These are phyloP conservation scores for Colletotrichum falcatum DNA, from an alignment of 2,329 filamentous ascomycete species.

Conservation along the genomic window DNA sequence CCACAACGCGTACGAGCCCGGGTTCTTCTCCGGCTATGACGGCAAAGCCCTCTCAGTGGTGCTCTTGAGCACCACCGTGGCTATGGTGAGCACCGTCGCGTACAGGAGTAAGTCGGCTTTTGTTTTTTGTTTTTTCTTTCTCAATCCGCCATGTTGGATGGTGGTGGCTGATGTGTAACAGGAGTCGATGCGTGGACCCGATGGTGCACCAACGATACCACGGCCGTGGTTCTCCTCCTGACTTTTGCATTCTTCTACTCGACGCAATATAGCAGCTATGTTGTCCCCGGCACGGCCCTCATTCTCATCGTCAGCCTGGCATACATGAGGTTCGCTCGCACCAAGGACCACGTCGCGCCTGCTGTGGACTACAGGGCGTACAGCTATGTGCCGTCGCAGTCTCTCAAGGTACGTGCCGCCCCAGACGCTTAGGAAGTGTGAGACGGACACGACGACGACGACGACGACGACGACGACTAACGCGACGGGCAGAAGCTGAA, in stretches of 20 bases:
- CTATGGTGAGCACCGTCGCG: conserved; percentile 47
- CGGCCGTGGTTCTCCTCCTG: conserved; percentile 47
- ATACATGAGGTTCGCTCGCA: conserved; percentile 45
- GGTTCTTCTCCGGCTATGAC: conserved; percentile 42
- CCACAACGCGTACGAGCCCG: conserved; percentile 46
- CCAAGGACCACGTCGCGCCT: conserved; percentile 33
- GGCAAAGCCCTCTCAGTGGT: conserved; percentile 47
- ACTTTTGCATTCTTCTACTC: conserved; percentile 45
- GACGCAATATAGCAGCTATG: conserved; percentile 43
- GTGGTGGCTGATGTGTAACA: conserved; percentile 23
- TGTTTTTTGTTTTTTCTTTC: background rate
- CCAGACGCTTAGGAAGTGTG: background rate
- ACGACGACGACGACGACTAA: background rate
- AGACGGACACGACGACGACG: too few relatives aligned
- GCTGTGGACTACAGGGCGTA: background rate
- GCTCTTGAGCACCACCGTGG: conserved; percentile 47
- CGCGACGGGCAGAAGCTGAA: conserved; percentile 13
- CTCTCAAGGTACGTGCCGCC: background rate
- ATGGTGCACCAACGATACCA: conserved; percentile 48
- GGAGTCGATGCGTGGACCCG: conserved; percentile 49
- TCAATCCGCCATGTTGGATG: background rate
- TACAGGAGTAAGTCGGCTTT: conserved; percentile 46
- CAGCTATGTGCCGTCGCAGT: background rate
- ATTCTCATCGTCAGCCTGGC: conserved; percentile 48
- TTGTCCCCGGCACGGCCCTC: conserved; percentile 46